Evolutionary conservation across 306 rosid species (phyloP).

Genomic region (Clitoria ternatea): DNA sequence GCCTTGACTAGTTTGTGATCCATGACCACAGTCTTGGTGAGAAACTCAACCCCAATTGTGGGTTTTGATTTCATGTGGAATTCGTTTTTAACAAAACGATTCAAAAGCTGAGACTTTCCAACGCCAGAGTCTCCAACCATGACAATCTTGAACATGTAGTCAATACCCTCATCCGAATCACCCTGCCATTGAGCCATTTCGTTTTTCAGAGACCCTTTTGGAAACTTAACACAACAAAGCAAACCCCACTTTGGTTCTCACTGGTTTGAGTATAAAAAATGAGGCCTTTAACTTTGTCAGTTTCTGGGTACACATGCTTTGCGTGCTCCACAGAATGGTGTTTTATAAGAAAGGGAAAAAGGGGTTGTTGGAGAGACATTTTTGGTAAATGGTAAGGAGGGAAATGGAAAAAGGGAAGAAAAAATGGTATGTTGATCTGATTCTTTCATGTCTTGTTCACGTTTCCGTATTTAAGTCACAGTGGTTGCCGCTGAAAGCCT

Average conservation of each 20-base stretch:
- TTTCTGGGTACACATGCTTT: background rate
- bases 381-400: conserved; percentile 5
- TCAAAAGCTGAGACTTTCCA: conserved; percentile 86
- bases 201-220: conserved; percentile 24
- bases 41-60: conserved; percentile 92
- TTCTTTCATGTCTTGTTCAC: background rate
- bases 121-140: conserved; percentile 93
- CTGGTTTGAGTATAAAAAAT: conserved; percentile 19
- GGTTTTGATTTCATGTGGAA: conserved; percentile 79
- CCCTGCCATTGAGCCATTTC: conserved; percentile 65
- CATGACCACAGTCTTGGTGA: conserved; percentile 71
- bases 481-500: conserved; percentile 6
- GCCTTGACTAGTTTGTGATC: conserved; percentile 86
- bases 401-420: background rate
- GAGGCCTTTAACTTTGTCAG: conserved; percentile 8
- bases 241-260: conserved; percentile 11
- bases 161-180: conserved; percentile 71
- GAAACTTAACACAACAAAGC: background rate
- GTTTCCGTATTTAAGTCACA: background rate
- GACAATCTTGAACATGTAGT: conserved; percentile 84
- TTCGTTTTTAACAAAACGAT: conserved; percentile 71
- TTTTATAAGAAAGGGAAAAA: background rate
- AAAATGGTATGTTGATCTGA: background rate
- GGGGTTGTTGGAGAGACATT: conserved; percentile 18
- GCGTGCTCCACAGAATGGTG: background rate